Base-by-base conservation (phyloP, 2,329 filamentous ascomycete species). In the Colletotrichum higginsianum region DNA sequence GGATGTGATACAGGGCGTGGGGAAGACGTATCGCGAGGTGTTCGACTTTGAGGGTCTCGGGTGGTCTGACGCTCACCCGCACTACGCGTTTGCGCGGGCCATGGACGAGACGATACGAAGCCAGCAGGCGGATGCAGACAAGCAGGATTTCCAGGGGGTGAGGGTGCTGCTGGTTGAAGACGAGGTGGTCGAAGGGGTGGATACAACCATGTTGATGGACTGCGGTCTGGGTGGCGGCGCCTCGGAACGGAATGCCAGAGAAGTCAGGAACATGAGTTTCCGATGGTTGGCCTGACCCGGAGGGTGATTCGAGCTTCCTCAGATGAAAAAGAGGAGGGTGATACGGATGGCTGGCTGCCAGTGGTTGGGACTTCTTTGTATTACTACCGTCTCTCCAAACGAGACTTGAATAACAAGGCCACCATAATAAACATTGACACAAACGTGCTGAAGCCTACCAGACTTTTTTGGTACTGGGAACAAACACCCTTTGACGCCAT, bases 1-100 rank as follows among this genome's bases (percentile, higher is more conserved):
- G 1, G 80, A 81, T 61, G 75, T 81, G 12, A 74, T 82, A 7
- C 73, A 74, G 7, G 80, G 78, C 2, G 75, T 79, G 0, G 77
- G 76, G 15, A 79, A 73, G 66, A 73, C 73, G 7, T 82, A 81
- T 63, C 75, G 77, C 12, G 79, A 82, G 65, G 78, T 81, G 1
- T 76, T 78, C 57, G 78, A 81, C 21, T 64, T 82, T 6, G 77
- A 80, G 60, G 60, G 64, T 3, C 42, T 82, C 12, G 79, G 79
- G 4, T 82, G 81, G 81, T 60, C 75, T 1, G 73, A 75, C 16
- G 62, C 74, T 13, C 79, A 82, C 40, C 76, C 79, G 0, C 75
- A 75, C 1, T 81, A 77, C 18, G 62, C 77, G 3, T 82, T 82
- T 65, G 79, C 76, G 2, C 74, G 75, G 55, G 69, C 77, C 40